Base-by-base conservation (phyloP, 371 early-diverging fungal genomes). In the Mortierella sp. region DNA sequence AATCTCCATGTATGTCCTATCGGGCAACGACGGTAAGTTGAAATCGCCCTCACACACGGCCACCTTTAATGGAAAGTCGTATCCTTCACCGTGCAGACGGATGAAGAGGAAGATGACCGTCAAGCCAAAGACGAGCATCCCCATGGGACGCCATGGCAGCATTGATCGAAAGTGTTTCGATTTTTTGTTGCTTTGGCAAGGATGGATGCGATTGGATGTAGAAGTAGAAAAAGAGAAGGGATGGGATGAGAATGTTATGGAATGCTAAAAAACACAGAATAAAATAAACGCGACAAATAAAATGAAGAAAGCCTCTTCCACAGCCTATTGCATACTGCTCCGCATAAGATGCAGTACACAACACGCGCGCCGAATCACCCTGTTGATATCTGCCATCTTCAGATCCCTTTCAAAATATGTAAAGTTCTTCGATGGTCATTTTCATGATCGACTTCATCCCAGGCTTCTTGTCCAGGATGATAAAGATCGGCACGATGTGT, bases 401-500 rank as follows among this genome's bases (percentile, higher is more conserved):
- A 86, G 82, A 48, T 80, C 81, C 60, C 94, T 95, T 68, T 87
- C 80, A 44, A 86, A 82, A 9, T 78, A 83, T 19, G 83, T 84
- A 75, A 94, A 97, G 51, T 88, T 88, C 57, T 96, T 95, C 37
- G 91, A n/a, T 92, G 56, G 92, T 90, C 86, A 97, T 95, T 60
- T 91, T 89, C 62, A 92, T 78, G 70, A 99, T 96, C 4, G 96
- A 95, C 64, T 97, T 92, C 37, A 89, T 89, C 68, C 87, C 90
- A 12, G 90, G 86, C 78, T 94, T 93, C 73, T 89, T 90, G 66
- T 99, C 99, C 11, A 99, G 83, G 9, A 99, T 90, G 56, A 99
- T 91, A 80, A 98, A 99, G 56, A 99, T 94, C 24, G 93, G 86
- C 94, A 97, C 93, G 72, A 99, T 90, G 59, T 92, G 93, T 52